Evolutionary conservation across 805 yeast genomes (phyloP).

Genomic region (Kodamaea restingae): DNA sequence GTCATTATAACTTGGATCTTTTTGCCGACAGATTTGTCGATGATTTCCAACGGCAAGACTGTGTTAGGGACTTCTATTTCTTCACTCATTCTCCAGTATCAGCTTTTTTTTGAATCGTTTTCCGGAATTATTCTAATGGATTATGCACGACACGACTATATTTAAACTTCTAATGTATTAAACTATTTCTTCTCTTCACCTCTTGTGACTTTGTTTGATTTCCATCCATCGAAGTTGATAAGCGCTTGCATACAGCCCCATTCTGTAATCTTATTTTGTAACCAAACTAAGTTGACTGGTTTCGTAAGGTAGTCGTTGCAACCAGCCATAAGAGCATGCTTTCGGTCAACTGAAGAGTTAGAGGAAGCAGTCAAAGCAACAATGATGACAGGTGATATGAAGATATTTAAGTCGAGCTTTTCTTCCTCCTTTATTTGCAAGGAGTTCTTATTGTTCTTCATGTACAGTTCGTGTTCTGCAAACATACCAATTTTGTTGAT

Average conservation of each 20-base stretch:
- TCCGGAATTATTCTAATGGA: neutral
- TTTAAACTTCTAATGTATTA: constrained; percentile 3
- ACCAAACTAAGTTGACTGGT: constrained; percentile 93
- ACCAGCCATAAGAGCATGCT: constrained; percentile 92
- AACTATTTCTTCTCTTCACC: constrained; percentile 3
- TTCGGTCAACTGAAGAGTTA: constrained; percentile 70
- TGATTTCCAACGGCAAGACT: constrained; percentile 73
- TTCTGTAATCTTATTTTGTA: constrained; percentile 87
- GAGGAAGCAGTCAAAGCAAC: constrained; percentile 96
- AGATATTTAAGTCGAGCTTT: constrained; percentile 54
- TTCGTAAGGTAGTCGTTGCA: constrained; percentile 95
- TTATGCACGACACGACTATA: constrained; percentile 5
- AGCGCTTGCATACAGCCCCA: constrained; percentile 99
- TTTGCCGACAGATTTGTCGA: constrained; percentile 83
- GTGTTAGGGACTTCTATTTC: constrained; percentile 9
- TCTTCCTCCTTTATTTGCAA: constrained; percentile 40
- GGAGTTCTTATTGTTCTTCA: constrained; percentile 18
- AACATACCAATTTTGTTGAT: constrained; percentile 72
- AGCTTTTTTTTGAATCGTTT: constrained; percentile 2
- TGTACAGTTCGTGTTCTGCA: constrained; percentile 38
- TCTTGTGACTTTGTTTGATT: constrained; percentile 19
- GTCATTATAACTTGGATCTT: constrained; percentile 68
- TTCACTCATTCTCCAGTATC: constrained; percentile 7
- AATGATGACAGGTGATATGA: constrained; percentile 92
- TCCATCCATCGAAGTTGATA: constrained; percentile 94